Percentiles rank a stretch among this genome's conserved stretches.
Evolutionary conservation across 169 alveolate species (phyloP).

Genomic region (Toxoplasma gondii): DNA sequence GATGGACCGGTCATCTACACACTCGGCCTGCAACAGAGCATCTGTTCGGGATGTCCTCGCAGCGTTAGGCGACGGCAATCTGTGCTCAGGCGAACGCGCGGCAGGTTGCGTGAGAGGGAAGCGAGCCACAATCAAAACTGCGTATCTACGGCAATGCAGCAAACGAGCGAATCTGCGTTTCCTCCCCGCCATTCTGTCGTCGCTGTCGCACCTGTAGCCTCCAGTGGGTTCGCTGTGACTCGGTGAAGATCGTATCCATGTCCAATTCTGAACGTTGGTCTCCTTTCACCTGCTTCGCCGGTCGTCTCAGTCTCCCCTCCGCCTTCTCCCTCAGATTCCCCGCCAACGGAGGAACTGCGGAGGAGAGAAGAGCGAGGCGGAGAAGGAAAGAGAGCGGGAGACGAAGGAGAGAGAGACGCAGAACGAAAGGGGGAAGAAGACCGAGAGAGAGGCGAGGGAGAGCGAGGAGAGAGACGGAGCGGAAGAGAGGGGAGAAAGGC

Average conservation of each 20-base stretch:
- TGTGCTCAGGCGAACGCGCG: too few species aligned
- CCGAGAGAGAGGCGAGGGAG: not conserved
- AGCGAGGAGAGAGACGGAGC: not conserved
- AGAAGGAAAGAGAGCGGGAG: not conserved
- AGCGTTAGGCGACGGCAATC: too few species aligned
- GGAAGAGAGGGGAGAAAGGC: not conserved
- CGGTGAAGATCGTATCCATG: slow-evolving; percentile 82
- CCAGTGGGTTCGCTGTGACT: slow-evolving; percentile 68
- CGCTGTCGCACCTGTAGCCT: slow-evolving; percentile 47
- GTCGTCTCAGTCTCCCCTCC: not conserved
- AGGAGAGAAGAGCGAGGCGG: not conserved
- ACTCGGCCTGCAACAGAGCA: too few species aligned
- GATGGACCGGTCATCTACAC: too few species aligned
- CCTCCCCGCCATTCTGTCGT: not conserved
- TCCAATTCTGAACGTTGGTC: slow-evolving; percentile 65
- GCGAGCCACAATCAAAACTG: too few species aligned
- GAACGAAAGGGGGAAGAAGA: not conserved
- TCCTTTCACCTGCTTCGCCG: slow-evolving; percentile 2
- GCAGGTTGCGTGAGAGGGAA: too few species aligned
- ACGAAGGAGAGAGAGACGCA: not conserved
- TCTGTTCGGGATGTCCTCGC: too few species aligned
- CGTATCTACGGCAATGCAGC: too few species aligned
- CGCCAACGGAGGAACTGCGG: too few species aligned
- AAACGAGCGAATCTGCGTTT: not conserved
- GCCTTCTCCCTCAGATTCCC: not conserved